Evolutionary conservation across 352 stramenopile species (phyloP), one percentile per base, ranked within the genome.

Genomic region (Phytopythium delawarense): DNA sequence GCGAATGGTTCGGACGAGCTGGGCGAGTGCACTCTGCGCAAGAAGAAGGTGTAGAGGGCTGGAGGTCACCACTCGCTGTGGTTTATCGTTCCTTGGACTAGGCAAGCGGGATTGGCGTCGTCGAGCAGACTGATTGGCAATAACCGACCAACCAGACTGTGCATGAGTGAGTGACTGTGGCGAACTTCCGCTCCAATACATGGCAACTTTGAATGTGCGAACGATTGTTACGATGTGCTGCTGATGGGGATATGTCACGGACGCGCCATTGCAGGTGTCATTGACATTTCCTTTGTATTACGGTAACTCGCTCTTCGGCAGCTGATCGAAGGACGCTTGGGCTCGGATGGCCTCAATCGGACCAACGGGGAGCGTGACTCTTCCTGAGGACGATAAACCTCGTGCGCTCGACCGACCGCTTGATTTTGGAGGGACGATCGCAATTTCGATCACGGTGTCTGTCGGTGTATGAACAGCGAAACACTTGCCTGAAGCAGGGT

Each of bases 321-420:
- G 18, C n/a, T 58, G 32, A 7, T 58, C 35, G 7, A 46, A 23
- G 18, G 21, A 12, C 5, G 5, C 39, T 50, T 63, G 56, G 11
- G 66, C 64, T 9, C 67, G 67, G 16, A 74, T 56, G 15, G 67
- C 67, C 58, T 74, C 67, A 16, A 74, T 49, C 20, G 67, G 60
- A 11, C 67, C 64, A 18, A 74, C 48, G 25, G 67, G 67, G 1
- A 74, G 54, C 30, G 48, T 45, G 2, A 56, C 21, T 12, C 57
- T 57, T 16, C 62, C 51, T 9, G 49, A 40, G 13, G 56, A 62
- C 13, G 21, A 21, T 16, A 21, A 40, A 6, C 30, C 44, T 13
- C 28, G 20, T 21, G 28, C 34, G 21, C 32, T 62, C 6, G 25
- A 34, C 4, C 56, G 42, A 1, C 20, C 45, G 51, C 51, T 62